Evolutionary conservation across 352 stramenopile species (phyloP).

Genomic region (Phytophthora nicotianae): DNA sequence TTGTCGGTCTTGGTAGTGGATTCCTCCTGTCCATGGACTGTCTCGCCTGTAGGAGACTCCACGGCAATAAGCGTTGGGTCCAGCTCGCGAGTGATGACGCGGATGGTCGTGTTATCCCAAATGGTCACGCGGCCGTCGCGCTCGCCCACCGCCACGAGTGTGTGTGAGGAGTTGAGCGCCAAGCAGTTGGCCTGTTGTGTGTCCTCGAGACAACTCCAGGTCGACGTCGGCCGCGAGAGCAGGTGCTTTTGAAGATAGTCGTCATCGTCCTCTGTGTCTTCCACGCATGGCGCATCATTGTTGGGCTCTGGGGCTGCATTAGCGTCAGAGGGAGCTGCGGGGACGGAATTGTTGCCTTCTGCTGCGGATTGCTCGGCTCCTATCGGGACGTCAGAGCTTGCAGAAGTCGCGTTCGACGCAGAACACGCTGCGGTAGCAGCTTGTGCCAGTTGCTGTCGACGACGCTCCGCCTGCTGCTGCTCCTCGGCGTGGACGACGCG

Average conservation of each 20-base stretch:
- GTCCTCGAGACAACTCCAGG: slow-evolving; percentile 73
- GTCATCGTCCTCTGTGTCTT: slow-evolving; percentile 47
- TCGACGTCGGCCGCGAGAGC: slow-evolving; percentile 50
- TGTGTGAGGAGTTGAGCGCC: slow-evolving; percentile 63
- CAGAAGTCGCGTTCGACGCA: slow-evolving; percentile 5
- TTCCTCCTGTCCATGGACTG: slow-evolving; percentile 2
- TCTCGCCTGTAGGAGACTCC: slow-evolving; percentile 9
- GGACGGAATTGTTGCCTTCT: slow-evolving; percentile 1
- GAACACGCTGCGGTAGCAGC: slow-evolving; percentile 11
- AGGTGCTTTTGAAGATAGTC: slow-evolving; percentile 68
- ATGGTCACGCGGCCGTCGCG: slow-evolving; percentile 81
- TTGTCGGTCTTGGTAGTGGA: slow-evolving; percentile 4
- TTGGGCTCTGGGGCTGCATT: background rate
- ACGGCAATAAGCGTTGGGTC: slow-evolving; percentile 66
- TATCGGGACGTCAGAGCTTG: background rate
- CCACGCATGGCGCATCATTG: slow-evolving; percentile 11
- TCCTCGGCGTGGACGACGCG: slow-evolving; percentile 39
- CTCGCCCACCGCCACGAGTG: slow-evolving; percentile 76
- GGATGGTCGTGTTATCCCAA: slow-evolving; percentile 84
- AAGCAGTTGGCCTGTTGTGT: slow-evolving; percentile 79
- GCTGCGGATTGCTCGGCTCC: slow-evolving; percentile 7
- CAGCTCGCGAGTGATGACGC: slow-evolving; percentile 78
- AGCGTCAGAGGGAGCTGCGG: background rate
- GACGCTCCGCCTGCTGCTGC: slow-evolving; percentile 28
- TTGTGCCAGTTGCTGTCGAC: slow-evolving; percentile 30